Percentiles rank a stretch among this genome's conserved stretches.
Conservation (phyloP, 495 filamentous ascomycete genomes). For the Letharia lupina region DNA sequence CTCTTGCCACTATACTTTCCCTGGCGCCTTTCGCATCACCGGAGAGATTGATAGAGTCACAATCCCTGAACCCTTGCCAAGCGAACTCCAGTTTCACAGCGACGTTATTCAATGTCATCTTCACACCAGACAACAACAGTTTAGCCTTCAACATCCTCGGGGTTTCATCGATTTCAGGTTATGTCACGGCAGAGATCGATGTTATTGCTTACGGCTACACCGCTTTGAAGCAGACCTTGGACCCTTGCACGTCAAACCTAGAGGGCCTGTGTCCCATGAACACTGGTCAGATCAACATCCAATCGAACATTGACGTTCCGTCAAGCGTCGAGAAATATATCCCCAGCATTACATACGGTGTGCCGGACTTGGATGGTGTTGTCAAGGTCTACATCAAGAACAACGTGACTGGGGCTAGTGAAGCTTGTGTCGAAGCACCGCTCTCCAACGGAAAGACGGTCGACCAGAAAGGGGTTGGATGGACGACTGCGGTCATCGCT, state of each 20-base stretch:
- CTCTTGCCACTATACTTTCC: slow-evolving; percentile 35
- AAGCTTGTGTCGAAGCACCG: slow-evolving; percentile 82
- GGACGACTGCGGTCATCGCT: slow-evolving; percentile 79
- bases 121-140: slow-evolving; percentile 66
- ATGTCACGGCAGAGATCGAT: slow-evolving; percentile 68
- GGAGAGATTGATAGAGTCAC: slow-evolving; percentile 53
- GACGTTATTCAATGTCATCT: slow-evolving; percentile 71
- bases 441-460: slow-evolving; percentile 93
- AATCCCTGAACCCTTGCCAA: slow-evolving; percentile 70
- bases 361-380: slow-evolving; percentile 89
- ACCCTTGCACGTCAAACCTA: slow-evolving; percentile 68
- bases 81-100: slow-evolving; percentile 72
- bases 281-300: slow-evolving; percentile 68
- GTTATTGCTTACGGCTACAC: slow-evolving; percentile 77
- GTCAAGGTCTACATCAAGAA: slow-evolving; percentile 72
- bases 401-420: slow-evolving; percentile 48
- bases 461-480: slow-evolving; percentile 78
- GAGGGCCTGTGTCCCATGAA: slow-evolving; percentile 89
- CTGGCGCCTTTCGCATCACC: slow-evolving; percentile 36
- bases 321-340: slow-evolving; percentile 51
- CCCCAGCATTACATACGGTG: slow-evolving; percentile 75
- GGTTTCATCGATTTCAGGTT: slow-evolving; percentile 75
- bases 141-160: slow-evolving; percentile 70
- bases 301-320: slow-evolving; percentile 52
- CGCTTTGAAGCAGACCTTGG: slow-evolving; percentile 51